Evolutionary conservation across 805 yeast genomes (phyloP), one percentile per base, ranked within the genome.

Genomic region (Brettanomyces nanus): DNA sequence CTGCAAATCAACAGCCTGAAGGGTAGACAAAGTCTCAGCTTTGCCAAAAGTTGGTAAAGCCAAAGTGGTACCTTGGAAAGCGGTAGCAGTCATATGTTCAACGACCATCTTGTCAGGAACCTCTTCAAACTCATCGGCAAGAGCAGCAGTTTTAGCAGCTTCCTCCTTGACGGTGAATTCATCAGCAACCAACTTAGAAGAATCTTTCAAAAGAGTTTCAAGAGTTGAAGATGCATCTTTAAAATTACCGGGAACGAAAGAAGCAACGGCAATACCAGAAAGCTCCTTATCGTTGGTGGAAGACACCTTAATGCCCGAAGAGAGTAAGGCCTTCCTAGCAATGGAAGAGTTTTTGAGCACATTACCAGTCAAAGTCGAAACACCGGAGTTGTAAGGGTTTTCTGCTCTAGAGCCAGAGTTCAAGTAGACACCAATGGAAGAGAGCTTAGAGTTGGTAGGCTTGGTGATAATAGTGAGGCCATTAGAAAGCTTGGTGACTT

Each of bases 61-160:
- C 48, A 84, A 68, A 22, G 92, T 78, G 54, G 85, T 78, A 55
- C 86, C 85, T 67, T 84, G 95, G 81, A 77, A 84, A 39, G 94
- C 95, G 45, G 89, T 74, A 43, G 89, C 75, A 56, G 78, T 75
- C 68, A 84, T 71, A 64, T 84, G 94, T 65, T 80, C 85, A 49
- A 77, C 53, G 36, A 79, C 82, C 63, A 68, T 71, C 39, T 69
- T 58, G 44, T 72, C 69, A 50, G 80, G 74, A 42, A 51, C 59
- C 37, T 64, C 57, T 66, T 84, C 94, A 44, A 80, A 68, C 26
- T 61, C 59, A 31, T 66, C 73, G 40, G 80, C 71, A 45, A 75
- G 69, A 28, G 65, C 52, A 7, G 58, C 58, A 53, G 77, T 71
- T 48, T 71, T 66, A 33, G 65, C 63, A 41, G 62, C 63, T 38